phyloP scores from a whole-genome alignment of 1,139 yeast genomes.

The Zygoascus meyerae region DNA sequence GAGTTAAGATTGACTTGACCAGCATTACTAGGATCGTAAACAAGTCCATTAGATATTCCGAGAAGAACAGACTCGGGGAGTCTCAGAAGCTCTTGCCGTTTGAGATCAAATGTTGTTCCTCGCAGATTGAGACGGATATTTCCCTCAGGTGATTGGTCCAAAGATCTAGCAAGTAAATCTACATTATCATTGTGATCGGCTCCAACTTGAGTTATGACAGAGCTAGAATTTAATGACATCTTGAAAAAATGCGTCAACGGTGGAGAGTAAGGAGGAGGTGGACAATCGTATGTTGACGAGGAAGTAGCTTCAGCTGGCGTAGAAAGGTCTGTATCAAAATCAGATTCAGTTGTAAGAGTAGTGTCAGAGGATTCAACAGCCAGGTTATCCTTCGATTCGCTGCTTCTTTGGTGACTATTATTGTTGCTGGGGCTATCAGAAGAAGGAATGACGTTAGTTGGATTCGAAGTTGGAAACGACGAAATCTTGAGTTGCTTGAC shows the following conservation, averaged over 20 bases:
- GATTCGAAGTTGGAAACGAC: too few relatives aligned
- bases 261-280: conserved; percentile 30
- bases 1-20: conserved; percentile 26
- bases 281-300: conserved; percentile 11
- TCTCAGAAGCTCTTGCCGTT: conserved; percentile 84
- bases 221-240: conserved; percentile 26
- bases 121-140: conserved; percentile 58
- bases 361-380: too few relatives aligned
- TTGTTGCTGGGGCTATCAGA: neutral
- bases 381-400: neutral
- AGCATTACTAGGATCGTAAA: conserved; percentile 66
- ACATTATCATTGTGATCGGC: conserved; percentile 14
- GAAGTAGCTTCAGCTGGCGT: conserved; percentile 11
- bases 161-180: neutral
- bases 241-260: conserved; percentile 21
- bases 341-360: too few relatives aligned
- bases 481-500: too few relatives aligned
- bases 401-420: conserved; percentile 1
- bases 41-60: conserved; percentile 84
- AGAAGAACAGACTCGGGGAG: conserved; percentile 85
- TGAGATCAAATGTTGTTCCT: conserved; percentile 59
- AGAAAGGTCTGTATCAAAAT: conserved; percentile 9
- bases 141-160: conserved; percentile 17
- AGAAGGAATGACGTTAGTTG: too few relatives aligned
- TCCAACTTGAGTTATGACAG: conserved; percentile 33